These are phyloP conservation scores for Mrakia blollopis DNA, from an alignment of 768 basidiomycete species.

Conservation along the genomic window DNA sequence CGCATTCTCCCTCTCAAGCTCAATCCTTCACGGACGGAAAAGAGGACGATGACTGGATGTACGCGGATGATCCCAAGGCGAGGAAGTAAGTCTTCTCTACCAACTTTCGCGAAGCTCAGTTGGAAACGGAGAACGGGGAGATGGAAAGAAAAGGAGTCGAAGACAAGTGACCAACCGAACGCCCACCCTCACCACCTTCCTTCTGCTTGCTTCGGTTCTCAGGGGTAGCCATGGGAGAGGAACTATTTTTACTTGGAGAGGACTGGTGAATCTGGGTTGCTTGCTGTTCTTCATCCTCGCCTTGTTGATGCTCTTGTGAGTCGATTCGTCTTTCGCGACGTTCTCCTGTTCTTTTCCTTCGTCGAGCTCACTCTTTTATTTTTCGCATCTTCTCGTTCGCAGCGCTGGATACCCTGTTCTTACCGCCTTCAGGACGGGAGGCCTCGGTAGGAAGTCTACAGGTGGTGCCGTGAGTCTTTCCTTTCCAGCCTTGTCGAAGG, in stretches of 20 bases:
- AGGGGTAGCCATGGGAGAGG: constrained; percentile 39
- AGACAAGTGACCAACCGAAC: too few relatives aligned
- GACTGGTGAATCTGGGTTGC: constrained; percentile 72
- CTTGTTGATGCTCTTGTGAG: constrained; percentile 61
- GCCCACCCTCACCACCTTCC: neutral
- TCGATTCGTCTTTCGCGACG: neutral
- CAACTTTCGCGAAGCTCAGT: neutral
- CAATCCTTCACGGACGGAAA: neutral
- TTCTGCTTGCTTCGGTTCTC: neutral
- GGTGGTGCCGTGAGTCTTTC: neutral
- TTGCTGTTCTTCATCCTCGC: constrained; percentile 64
- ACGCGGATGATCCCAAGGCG: neutral
- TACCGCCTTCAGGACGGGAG: neutral
- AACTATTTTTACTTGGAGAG: constrained; percentile 71
- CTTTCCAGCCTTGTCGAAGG: neutral
- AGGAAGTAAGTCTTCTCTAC: neutral
- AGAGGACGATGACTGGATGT: neutral
- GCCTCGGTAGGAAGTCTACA: neutral
- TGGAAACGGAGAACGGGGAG: neutral
- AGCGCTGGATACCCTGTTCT: neutral
- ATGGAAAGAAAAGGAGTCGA: too few relatives aligned
- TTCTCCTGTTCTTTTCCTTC: neutral
- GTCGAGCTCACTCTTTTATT: neutral
- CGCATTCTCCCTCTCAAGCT: neutral
- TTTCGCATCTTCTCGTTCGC: neutral